Evolutionary conservation across 2,329 filamentous ascomycete genomes (phyloP).

Genomic region (Paramyrothecium roridum): DNA sequence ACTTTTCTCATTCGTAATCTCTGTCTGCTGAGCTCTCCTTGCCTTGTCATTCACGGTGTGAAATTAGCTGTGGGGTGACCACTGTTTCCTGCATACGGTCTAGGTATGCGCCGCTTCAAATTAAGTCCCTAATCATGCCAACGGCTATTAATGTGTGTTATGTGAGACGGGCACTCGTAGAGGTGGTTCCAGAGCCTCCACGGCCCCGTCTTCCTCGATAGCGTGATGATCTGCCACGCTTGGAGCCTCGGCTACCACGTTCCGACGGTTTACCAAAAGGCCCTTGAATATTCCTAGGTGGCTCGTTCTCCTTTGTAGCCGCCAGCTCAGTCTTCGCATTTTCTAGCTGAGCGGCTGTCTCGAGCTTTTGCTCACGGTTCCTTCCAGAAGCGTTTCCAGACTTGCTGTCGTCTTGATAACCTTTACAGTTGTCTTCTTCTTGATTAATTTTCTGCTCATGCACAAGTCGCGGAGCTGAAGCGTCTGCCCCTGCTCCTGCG

Average conservation of each 20-base stretch:
- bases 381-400: not conserved
- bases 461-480: not conserved
- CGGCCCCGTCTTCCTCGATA: constrained; percentile 22
- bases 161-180: not conserved
- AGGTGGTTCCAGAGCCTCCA: constrained; percentile 4
- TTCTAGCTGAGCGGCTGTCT: not conserved
- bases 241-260: constrained; percentile 15
- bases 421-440: too few relatives aligned
- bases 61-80: too few relatives aligned
- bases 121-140: too few relatives aligned
- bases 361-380: not conserved
- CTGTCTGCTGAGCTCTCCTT: too few relatives aligned
- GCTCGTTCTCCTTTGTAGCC: constrained; percentile 8
- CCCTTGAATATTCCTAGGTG: constrained; percentile 3
- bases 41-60: too few relatives aligned
- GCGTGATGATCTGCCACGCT: constrained; percentile 20
- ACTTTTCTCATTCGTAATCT: too few relatives aligned
- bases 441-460: too few relatives aligned
- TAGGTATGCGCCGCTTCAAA: too few relatives aligned
- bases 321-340: not conserved
- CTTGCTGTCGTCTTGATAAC: not conserved
- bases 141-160: not conserved
- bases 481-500: not conserved
- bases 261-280: constrained; percentile 4
- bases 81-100: too few relatives aligned